These are phyloP conservation scores for Theobroma cacao DNA, from an alignment of 345 rosid genomes.

Conservation along the genomic window DNA sequence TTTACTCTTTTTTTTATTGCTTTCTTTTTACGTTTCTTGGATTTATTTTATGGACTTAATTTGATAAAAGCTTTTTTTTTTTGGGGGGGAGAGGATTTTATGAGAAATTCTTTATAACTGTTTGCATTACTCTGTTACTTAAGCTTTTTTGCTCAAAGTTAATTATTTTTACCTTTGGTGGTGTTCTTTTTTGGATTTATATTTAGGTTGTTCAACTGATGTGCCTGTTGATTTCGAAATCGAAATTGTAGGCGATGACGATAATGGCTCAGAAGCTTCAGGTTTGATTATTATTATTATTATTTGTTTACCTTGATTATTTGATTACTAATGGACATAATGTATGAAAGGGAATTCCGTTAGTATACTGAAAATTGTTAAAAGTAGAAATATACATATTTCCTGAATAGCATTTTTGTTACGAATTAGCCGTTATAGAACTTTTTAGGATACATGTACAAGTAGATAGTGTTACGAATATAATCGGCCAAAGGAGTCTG, in stretches of 20 bases:
- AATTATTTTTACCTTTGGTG: neutral
- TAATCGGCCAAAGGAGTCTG: neutral
- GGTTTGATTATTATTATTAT: neutral
- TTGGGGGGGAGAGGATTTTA: neutral
- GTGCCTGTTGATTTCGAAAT: constrained; percentile 1
- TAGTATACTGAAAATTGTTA: neutral
- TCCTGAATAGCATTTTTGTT: neutral
- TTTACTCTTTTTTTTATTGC: neutral
- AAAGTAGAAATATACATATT: neutral
- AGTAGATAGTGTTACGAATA: neutral
- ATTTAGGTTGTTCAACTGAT: neutral
- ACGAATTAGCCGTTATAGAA: neutral
- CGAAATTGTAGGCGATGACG: neutral
- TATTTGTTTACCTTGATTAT: neutral
- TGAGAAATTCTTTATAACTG: neutral
- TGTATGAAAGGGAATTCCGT: neutral
- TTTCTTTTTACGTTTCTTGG: neutral
- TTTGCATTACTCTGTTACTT: neutral
- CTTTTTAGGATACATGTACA: neutral
- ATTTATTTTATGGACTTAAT: neutral
- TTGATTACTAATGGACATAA: neutral
- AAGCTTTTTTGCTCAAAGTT: neutral
- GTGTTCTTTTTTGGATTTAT: neutral
- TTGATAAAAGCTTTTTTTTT: neutral
- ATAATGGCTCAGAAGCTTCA: neutral